Percentiles rank a stretch among this genome's conserved stretches.
These are phyloP conservation scores for Inga laurina DNA, from an alignment of 306 rosid genomes.

Conservation along the genomic window DNA sequence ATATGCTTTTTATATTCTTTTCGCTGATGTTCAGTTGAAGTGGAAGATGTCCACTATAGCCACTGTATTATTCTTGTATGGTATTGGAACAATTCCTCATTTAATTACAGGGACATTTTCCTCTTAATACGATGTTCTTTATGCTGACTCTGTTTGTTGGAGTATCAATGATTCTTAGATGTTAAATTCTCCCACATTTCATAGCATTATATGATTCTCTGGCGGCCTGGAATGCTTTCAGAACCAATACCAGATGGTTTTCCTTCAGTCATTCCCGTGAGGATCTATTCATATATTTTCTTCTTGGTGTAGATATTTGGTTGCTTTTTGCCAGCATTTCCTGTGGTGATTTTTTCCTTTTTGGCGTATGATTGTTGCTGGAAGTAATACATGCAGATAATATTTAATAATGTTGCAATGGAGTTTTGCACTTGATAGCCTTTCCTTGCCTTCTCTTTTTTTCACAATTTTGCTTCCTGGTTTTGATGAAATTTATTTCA, in stretches of 20 bases:
- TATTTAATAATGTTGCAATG: neutral
- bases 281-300: slow-evolving; percentile 23
- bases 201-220: slow-evolving; percentile 77
- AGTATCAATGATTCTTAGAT: too few species aligned
- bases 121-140: neutral
- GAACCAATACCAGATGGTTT: slow-evolving; percentile 94
- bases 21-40: neutral
- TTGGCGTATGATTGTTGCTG: neutral
- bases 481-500: neutral
- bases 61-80: slow-evolving; percentile 8
- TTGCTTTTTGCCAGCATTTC: slow-evolving; percentile 19
- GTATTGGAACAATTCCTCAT: neutral
- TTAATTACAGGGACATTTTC: neutral
- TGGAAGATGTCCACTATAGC: neutral
- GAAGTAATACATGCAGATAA: neutral
- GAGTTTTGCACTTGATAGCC: neutral
- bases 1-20: neutral
- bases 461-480: neutral
- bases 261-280: slow-evolving; percentile 84
- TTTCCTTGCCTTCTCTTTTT: neutral
- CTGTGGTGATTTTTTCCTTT: neutral
- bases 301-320: slow-evolving; percentile 21
- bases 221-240: slow-evolving; percentile 88
- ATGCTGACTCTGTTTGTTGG: neutral
- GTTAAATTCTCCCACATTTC: too few species aligned